Conservation (phyloP, 2,329 filamentous ascomycete genomes). For the Dothideomycetes sp. region DNA sequence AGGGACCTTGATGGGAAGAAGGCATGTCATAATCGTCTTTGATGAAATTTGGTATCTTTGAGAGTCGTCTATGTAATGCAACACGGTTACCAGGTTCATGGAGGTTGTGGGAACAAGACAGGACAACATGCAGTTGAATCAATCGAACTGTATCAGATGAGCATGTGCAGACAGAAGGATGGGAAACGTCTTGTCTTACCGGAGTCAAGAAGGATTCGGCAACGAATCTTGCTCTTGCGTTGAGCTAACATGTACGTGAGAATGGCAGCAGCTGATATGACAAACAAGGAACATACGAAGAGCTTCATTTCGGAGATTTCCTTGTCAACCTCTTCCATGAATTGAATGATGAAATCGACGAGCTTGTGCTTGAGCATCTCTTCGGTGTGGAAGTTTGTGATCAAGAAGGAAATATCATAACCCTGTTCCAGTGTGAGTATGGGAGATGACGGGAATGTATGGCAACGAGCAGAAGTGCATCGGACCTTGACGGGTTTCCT, state of each 20-base stretch:
- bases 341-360: constrained; percentile 97
- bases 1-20: no score
- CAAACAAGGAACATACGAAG: constrained; percentile 57
- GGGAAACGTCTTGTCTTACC: constrained; percentile 1
- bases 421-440: constrained; percentile 46
- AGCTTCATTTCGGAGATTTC: constrained; percentile 99
- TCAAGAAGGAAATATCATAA: constrained; percentile 97
- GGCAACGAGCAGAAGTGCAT: constrained; percentile 9
- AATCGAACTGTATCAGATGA: constrained; percentile 15
- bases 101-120: constrained; percentile 2
- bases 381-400: constrained; percentile 98
- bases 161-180: background rate
- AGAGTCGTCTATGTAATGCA: constrained; percentile 12
- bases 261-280: background rate
- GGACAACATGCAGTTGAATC: constrained; percentile 5
- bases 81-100: constrained; percentile 3
- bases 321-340: constrained; percentile 99
- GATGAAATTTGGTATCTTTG: constrained; percentile 11
- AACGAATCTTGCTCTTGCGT: constrained; percentile 92
- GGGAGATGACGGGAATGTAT: background rate
- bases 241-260: constrained; percentile 55
- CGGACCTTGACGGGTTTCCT: constrained; percentile 88
- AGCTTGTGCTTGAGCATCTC: constrained; percentile 99
- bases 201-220: constrained; percentile 97
- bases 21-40: constrained; percentile 10